These are phyloP conservation scores for Triangularia verruculosa DNA, from an alignment of 2,329 filamentous ascomycete species.

Conservation along the genomic window DNA sequence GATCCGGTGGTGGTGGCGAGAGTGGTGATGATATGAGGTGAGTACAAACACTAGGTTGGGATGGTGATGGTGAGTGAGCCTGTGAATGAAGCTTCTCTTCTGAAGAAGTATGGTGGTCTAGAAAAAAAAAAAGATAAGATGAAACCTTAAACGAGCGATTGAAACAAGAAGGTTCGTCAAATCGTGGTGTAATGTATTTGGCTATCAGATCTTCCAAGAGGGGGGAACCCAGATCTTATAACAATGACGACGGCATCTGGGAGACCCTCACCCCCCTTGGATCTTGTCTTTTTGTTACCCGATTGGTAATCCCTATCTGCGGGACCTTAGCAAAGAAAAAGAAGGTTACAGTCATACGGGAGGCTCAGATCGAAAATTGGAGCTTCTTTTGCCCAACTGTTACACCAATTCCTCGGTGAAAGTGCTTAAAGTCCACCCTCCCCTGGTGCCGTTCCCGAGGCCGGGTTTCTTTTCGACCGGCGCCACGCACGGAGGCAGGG, in stretches of 20 bases:
- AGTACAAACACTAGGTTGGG: neutral
- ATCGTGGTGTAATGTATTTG: neutral
- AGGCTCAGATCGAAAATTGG: neutral
- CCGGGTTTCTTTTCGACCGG: neutral
- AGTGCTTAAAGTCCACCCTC: neutral
- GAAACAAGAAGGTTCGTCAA: neutral
- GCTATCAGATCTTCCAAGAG: neutral
- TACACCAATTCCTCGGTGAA: neutral
- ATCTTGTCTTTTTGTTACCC: neutral
- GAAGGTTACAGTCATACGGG: neutral
- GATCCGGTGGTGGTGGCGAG: neutral
- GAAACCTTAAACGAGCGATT: neutral
- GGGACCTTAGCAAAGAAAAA: neutral
- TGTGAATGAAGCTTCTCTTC: too few relatives aligned
- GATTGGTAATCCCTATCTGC: neutral
- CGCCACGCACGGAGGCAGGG: neutral
- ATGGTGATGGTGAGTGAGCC: neutral
- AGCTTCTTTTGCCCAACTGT: neutral
- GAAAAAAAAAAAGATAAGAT: neutral
- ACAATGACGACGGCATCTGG: neutral
- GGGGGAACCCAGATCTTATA: neutral
- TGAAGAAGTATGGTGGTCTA: neutral
- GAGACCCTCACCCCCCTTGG: neutral
- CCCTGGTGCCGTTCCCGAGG: neutral
- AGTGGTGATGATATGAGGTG: neutral